Base-by-base conservation (phyloP, 805 yeast species). In the Wickerhamiella shivajii region DNA sequence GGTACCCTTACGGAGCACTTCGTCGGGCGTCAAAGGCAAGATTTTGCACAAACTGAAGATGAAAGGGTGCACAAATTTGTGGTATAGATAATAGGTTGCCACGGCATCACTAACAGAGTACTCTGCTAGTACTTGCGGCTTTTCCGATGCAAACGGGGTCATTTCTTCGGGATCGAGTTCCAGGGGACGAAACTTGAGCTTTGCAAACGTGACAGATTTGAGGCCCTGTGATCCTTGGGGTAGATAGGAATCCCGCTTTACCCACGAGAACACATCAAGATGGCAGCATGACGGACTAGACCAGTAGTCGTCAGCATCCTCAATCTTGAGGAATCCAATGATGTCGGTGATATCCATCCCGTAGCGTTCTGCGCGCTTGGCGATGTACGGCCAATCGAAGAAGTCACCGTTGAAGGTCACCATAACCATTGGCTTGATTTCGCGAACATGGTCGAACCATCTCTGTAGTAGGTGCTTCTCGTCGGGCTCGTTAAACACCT, bases 61-160 rank as follows among this genome's bases (percentile, higher is more conserved):
- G 59, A 90, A 90, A 2, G 97, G 97, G 55, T 85, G 97, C 33
- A 90, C 95, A 51, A 90, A 92, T 56, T 90, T 90, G 72, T 78
- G 85, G 60, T 85, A 90, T 29, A 90, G 62, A 55, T 90, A 90
- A 52, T 85, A 90, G 0, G 99, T 90, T 4, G 98, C 98, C 24
- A 92, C 98, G 9, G 99, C 99, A 65, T 90, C 99, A 37, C 98
- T 92, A 18, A 90, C 99, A 1, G 98, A 92, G 55, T 90, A 90
- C 52, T 92, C 98, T 0, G 98, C 83, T 33, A 90, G 57, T 3
- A 77, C 59, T 49, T 90, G 97, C 1, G 99, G 98, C 46, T 77
- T 71, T 48, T 85, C 94, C 44, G 76, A 72, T 3, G 99, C 99
- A 54, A 87, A 90, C 0, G 96, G 96, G 0, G 96, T 84, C 99